These are phyloP conservation scores for Aegilops bicornis DNA, from an alignment of 176 grass and related monocot species.

Conservation along the genomic window DNA sequence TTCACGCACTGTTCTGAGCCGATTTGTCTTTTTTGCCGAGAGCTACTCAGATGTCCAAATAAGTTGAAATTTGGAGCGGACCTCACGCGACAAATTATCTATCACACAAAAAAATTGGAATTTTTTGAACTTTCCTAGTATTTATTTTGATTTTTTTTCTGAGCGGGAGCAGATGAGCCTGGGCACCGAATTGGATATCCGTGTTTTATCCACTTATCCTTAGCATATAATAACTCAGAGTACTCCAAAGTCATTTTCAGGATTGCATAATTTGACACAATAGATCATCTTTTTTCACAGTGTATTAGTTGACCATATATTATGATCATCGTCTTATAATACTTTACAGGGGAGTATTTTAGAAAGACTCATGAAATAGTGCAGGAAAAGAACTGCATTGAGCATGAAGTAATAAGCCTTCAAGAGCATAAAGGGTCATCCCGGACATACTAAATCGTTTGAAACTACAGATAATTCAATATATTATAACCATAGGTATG, in stretches of 20 bases:
- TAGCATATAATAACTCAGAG: background rate
- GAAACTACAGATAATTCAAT: background rate
- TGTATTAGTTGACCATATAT: background rate
- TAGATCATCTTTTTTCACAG: background rate
- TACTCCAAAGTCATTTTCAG: background rate
- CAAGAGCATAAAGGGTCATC: conserved; percentile 13
- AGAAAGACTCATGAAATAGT: conserved; percentile 7
- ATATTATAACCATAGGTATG: background rate
- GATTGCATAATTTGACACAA: conserved; percentile 1
- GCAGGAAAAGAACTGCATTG: background rate
- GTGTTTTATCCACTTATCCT: background rate
- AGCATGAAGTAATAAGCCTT: conserved; percentile 20
- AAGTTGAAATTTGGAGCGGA: too few species aligned
- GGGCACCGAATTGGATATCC: too few species aligned
- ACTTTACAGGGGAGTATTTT: too few species aligned
- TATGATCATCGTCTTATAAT: too few species aligned
- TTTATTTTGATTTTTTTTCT: too few species aligned
- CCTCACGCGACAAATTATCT: too few species aligned
- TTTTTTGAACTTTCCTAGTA: too few species aligned
- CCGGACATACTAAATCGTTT: conserved; percentile 19
- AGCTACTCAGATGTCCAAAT: too few species aligned
- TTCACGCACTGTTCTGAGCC: too few species aligned
- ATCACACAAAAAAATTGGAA: too few species aligned
- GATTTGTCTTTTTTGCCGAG: too few species aligned
- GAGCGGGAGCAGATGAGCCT: too few species aligned